Base-by-base conservation (phyloP, 129 eudicot genomes). In the Tagetes patula region DNA sequence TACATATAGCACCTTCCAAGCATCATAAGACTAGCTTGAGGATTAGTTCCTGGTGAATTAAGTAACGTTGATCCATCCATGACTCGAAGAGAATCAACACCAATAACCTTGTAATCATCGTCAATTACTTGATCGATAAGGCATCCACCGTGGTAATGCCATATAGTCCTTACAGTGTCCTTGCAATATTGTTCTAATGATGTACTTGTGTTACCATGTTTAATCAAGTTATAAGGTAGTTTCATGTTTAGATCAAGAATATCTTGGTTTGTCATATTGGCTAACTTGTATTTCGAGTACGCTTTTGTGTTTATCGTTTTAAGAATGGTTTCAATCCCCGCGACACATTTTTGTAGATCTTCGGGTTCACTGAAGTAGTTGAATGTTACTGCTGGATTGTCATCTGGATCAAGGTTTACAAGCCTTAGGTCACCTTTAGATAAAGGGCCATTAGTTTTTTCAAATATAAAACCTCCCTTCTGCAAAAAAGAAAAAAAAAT, bases 101-200 rank as follows among this genome's bases (percentile, higher is more conserved):
- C 97, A 40, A 88, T 43, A 62, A 89, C 97, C 87, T 69, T 85
- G 65, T 92, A 92, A 6, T 89, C 91, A 13, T 49, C 56, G 61
- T 89, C 97, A 49, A 92, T 85, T 14, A 92, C 97, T 40, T 72
- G 71, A 8, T 87, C 94, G 33, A 92, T 86, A 10, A 75, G 91
- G 39, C 96, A 88, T 8, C 97, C 97, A 0, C 97, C 97, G 59
- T 92, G 97, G 63, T 92, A 92, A 68, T 92, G 97, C 93, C 91
- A 86, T 4, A 91, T 88, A 30, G 86, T 91, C 81, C 81, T 78
- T 56, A 88, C 92, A 2, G 90, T 86, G 8, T 86, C 96, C 78
- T 72, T 84, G 46, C 97, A 91, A 20, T 75, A 85, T 80, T 86
- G 92, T 53, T 88, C 96, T 42, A 88, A 65, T 1, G 88, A 82